A percentile compares a stretch with the other conserved stretches of the same genome.
These are phyloP conservation scores for Sindora glabra DNA, from an alignment of 306 rosid species.

Conservation along the genomic window DNA sequence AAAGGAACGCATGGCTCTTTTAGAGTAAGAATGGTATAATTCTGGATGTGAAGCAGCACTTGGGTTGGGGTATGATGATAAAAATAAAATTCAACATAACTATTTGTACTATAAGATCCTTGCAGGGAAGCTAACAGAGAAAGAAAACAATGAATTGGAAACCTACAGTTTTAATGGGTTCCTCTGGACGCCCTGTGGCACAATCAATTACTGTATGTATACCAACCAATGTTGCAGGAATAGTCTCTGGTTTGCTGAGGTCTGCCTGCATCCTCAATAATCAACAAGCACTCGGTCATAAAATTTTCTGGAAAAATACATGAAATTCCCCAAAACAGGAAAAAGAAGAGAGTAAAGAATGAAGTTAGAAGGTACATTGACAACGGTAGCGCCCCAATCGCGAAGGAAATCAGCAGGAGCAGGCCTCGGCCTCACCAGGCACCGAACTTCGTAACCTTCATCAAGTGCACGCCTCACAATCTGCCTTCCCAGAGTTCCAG, in stretches of 20 bases:
- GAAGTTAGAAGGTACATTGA: conserved; percentile 29
- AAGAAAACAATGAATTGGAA: neutral
- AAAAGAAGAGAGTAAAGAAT: neutral
- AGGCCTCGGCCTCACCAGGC: conserved; percentile 95
- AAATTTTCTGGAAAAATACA: too few species aligned
- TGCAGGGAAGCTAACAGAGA: too few species aligned
- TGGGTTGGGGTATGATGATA: neutral
- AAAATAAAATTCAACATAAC: too few species aligned
- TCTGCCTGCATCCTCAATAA: conserved; percentile 72
- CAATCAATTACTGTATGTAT: conserved; percentile 84
- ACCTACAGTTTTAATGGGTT: conserved; percentile 73
- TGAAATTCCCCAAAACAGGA: too few species aligned
- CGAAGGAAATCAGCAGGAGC: conserved; percentile 96
- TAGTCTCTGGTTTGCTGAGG: conserved; percentile 79
- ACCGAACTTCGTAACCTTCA: conserved; percentile 90
- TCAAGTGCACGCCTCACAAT: conserved; percentile 85
- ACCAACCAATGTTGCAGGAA: conserved; percentile 93
- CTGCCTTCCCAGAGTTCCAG: conserved; percentile 89
- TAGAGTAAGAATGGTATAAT: neutral
- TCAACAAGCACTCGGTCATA: neutral
- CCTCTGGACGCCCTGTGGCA: conserved; percentile 96
- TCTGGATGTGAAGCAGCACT: neutral
- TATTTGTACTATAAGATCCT: too few species aligned
- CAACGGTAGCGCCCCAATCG: conserved; percentile 97
- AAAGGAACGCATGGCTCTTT: neutral